Conservation (phyloP, 1,139 yeast species). For the Yamadazyma mexicana region DNA sequence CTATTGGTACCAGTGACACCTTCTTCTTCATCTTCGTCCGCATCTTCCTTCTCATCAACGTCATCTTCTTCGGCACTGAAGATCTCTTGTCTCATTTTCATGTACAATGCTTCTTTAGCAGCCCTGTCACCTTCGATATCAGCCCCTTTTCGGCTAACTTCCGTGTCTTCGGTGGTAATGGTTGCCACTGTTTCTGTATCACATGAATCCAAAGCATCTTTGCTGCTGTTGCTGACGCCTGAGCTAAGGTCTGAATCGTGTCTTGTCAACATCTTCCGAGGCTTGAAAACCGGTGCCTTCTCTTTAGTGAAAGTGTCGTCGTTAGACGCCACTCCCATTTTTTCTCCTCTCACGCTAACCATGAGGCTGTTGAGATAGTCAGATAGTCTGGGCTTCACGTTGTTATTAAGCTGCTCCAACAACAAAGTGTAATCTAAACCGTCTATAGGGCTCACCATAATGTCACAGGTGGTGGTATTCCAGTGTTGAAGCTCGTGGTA, state of each 20-base stretch:
- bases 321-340: too few species aligned
- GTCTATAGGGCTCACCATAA: slow-evolving; percentile 21
- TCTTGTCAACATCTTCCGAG: slow-evolving; percentile 5
- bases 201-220: background rate
- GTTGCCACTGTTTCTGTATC: slow-evolving; percentile 12
- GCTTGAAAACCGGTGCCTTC: slow-evolving; percentile 4
- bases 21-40: slow-evolving; percentile 18
- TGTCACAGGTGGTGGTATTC: slow-evolving; percentile 27
- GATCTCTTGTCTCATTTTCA: slow-evolving; percentile 45
- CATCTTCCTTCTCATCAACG: slow-evolving; percentile 25
- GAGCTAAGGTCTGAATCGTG: slow-evolving; percentile 2
- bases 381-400: slow-evolving; percentile 1
- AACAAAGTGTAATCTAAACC: slow-evolving; percentile 18
- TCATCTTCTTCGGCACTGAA: slow-evolving; percentile 33
- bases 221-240: slow-evolving; percentile 20
- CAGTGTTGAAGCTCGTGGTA: slow-evolving; percentile 51
- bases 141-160: too few species aligned
- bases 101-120: slow-evolving; percentile 41
- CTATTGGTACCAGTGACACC: slow-evolving; percentile 10
- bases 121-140: slow-evolving; percentile 2
- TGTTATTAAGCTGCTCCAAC: slow-evolving; percentile 1
- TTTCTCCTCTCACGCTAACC: too few species aligned
- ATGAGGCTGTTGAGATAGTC: slow-evolving; percentile 4
- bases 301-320: background rate
- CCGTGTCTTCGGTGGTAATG: background rate